phyloP scores from a whole-genome alignment of 2,329 filamentous ascomycete species.

The Ophiocordyceps camponoti-floridani region DNA sequence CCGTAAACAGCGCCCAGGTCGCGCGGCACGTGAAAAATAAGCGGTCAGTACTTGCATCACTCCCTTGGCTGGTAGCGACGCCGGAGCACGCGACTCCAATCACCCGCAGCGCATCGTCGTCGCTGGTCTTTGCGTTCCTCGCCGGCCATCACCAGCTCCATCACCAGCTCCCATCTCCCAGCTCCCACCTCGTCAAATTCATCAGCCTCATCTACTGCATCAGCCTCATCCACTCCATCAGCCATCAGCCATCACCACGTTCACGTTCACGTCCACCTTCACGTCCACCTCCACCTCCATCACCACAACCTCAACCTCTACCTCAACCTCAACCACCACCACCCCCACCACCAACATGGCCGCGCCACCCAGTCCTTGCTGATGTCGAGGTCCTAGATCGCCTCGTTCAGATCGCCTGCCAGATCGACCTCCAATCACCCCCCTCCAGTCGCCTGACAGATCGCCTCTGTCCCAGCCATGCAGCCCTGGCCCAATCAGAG shows the following conservation, averaged over 20 bases:
- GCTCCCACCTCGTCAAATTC: too few relatives aligned
- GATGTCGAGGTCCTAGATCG: not conserved
- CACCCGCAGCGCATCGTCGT: not conserved
- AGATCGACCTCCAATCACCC: too few relatives aligned
- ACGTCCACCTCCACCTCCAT: too few relatives aligned
- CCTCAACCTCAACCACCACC: too few relatives aligned
- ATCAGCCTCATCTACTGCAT: too few relatives aligned
- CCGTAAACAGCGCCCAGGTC: slow-evolving; percentile 3
- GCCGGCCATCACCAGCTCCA: not conserved
- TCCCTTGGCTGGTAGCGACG: not conserved
- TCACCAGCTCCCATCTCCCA: too few relatives aligned
- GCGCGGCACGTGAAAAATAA: not conserved
- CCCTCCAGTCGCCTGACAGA: too few relatives aligned
- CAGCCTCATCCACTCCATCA: too few relatives aligned
- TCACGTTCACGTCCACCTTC: too few relatives aligned
- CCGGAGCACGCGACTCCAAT: not conserved
- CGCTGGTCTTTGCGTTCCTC: not conserved
- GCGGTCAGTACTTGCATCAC: slow-evolving; percentile 3
- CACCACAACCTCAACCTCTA: too few relatives aligned
- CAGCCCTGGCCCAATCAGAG: slow-evolving; percentile 20
- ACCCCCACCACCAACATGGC: not conserved
- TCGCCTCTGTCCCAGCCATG: slow-evolving; percentile 8
- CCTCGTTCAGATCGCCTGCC: not conserved
- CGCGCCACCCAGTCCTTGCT: not conserved
- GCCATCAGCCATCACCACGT: too few relatives aligned